Percentiles rank a stretch among this genome's conserved stretches.
phyloP scores from a whole-genome alignment of 23 red algal genomes.

The Gracilaria vermiculophylla region DNA sequence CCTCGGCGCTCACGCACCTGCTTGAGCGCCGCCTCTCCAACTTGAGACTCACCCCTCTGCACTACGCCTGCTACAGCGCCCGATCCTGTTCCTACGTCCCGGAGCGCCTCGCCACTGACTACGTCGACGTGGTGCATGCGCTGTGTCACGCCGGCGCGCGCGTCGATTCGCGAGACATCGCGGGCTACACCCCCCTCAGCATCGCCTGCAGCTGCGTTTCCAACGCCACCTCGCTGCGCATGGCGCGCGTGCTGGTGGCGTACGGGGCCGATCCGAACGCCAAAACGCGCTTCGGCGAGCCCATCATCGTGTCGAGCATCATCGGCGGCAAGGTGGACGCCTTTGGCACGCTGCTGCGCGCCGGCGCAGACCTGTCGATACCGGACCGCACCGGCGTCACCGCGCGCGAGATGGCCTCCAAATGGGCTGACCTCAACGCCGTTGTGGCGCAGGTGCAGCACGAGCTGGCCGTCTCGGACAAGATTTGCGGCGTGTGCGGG shows the following conservation, averaged over 20 bases:
- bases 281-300: constrained; percentile 9
- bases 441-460: neutral
- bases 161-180: constrained; percentile 30
- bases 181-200: constrained; percentile 2
- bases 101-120: neutral
- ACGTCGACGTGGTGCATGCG: neutral
- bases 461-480: neutral
- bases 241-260: neutral
- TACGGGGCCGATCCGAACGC: constrained; percentile 11
- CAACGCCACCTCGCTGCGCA: neutral
- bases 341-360: constrained; percentile 6
- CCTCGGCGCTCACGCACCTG: neutral
- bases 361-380: neutral
- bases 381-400: neutral
- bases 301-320: neutral
- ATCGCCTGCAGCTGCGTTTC: neutral
- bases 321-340: neutral
- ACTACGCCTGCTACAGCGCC: constrained; percentile 22
- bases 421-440: neutral
- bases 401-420: neutral
- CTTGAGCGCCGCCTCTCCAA: constrained; percentile 2
- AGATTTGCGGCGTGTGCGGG: neutral
- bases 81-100: neutral
- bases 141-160: constrained; percentile 25
- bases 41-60: constrained; percentile 16